These are phyloP conservation scores for Gaultheria prostrata DNA, from an alignment of 148 eudicot species.

Conservation along the genomic window DNA sequence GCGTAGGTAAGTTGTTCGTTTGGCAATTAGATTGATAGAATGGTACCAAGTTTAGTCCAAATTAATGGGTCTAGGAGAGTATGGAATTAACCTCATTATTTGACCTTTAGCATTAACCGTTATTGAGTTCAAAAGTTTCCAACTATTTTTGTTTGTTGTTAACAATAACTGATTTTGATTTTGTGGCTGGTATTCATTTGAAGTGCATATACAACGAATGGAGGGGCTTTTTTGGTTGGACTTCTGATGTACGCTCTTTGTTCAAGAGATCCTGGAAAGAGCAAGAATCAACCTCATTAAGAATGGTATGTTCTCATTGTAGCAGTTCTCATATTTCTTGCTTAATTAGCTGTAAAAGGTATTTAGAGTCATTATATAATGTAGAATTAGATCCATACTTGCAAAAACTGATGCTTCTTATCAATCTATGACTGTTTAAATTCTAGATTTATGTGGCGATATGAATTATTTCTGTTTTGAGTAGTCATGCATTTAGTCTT, in stretches of 20 bases:
- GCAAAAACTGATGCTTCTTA: not conserved
- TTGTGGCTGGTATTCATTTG: slow-evolving; percentile 22
- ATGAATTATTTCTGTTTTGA: not conserved
- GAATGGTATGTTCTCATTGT: slow-evolving; percentile 46
- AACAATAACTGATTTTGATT: not conserved
- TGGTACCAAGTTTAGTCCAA: not conserved
- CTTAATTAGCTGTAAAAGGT: not conserved
- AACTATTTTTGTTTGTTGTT: not conserved
- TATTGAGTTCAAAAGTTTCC: not conserved
- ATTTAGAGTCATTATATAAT: not conserved
- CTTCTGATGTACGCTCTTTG: slow-evolving; percentile 58
- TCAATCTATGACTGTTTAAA: not conserved
- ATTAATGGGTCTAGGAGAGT: not conserved
- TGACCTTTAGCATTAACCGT: not conserved
- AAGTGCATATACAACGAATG: slow-evolving; percentile 80
- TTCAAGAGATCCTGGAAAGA: slow-evolving; percentile 60
- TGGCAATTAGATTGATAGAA: not conserved
- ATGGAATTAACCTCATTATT: not conserved
- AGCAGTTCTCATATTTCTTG: not conserved
- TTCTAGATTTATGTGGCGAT: not conserved
- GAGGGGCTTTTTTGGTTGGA: slow-evolving; percentile 70
- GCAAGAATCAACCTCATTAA: slow-evolving; percentile 47
- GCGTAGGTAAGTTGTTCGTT: not conserved
- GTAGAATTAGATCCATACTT: not conserved
- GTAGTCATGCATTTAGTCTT: not conserved